Base-by-base conservation (phyloP, 805 yeast genomes). In the Candida glaebosa region DNA sequence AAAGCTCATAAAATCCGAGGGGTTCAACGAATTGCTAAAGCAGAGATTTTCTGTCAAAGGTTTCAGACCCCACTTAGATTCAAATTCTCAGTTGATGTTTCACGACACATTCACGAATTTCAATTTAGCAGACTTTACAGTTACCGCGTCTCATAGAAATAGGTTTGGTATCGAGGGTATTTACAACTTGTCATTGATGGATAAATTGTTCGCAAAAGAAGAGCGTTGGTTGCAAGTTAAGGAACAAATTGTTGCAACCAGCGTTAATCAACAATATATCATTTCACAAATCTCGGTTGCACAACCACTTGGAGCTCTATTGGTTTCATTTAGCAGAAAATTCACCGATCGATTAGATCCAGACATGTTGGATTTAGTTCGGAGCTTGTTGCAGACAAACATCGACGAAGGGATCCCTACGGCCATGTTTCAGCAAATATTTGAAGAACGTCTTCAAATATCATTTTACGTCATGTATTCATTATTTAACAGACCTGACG, bases 291-390 rank as follows among this genome's bases (percentile, higher is more conserved):
- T 82, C 12, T 67, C 78, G 3, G 76, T 85, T 16, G 84, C 87
- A 3, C 83, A 82, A 51, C 76, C 95, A 0, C 80, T 87, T 75
- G 89, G 91, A 38, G 88, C 93, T 1, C 65, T 89, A 25, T 47
- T 87, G 17, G 81, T 91, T 0, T 78, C 91, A 0, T 82, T 67
- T 51, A 74, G 84, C 44, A 75, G 79, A 46, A 68, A 65, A 34
- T 68, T 65, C 48, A 42, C 34, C 3, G 40, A 43, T 4, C 25
- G 24, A 14, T 24, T 44, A 2, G 50, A 63, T 52, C 60, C 60
- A 6, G 53, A 72, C 34, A 54, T 72, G 35, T 46, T 67, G 20
- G 49, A 49, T 2, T 54, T 69, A 19, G 80, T 79, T 0, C 54
- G 69, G 6, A 61, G 69, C 20, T 62, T 87, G n/a, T 61, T 89